Evolutionary conservation across 805 yeast species (phyloP).

Genomic region (Sugiyamaella smithiae): DNA sequence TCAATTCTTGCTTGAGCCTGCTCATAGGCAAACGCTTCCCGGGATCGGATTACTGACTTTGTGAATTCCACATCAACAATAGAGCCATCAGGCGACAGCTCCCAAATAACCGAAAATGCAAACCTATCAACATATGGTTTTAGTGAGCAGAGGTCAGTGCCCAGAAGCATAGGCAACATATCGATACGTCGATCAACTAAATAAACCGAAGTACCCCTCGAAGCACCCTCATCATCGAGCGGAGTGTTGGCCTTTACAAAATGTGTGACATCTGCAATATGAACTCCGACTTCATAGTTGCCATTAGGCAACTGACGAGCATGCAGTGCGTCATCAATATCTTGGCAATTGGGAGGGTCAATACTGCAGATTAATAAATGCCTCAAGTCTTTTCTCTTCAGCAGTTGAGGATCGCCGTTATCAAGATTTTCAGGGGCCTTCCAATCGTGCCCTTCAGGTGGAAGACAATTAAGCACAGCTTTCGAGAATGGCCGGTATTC

Average conservation of each 20-base stretch:
- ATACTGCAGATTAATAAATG: constrained; percentile 90
- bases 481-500: constrained; percentile 95
- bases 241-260: constrained; percentile 93
- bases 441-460: constrained; percentile 93
- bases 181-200: constrained; percentile 97
- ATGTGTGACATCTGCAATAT: constrained; percentile 97
- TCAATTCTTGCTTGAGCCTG: constrained; percentile 91
- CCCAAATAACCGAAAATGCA: constrained; percentile 97
- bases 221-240: constrained; percentile 91
- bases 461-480: constrained; percentile 87
- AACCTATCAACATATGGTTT: constrained; percentile 93
- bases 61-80: constrained; percentile 75
- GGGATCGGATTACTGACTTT: constrained; percentile 84
- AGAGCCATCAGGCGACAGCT: constrained; percentile 79
- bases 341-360: constrained; percentile 98
- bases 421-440: constrained; percentile 64
- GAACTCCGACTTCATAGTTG: constrained; percentile 96
- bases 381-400: constrained; percentile 77
- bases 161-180: constrained; percentile 93
- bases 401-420: constrained; percentile 35
- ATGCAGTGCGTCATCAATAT: constrained; percentile 97
- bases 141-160: constrained; percentile 93
- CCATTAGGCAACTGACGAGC: constrained; percentile 85
- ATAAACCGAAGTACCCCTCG: constrained; percentile 96
- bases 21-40: constrained; percentile 93